Evolutionary conservation across 2,329 filamentous ascomycete genomes (phyloP), one percentile per base, ranked within the genome.

Genomic region (Botryotinia narcissicola): DNA sequence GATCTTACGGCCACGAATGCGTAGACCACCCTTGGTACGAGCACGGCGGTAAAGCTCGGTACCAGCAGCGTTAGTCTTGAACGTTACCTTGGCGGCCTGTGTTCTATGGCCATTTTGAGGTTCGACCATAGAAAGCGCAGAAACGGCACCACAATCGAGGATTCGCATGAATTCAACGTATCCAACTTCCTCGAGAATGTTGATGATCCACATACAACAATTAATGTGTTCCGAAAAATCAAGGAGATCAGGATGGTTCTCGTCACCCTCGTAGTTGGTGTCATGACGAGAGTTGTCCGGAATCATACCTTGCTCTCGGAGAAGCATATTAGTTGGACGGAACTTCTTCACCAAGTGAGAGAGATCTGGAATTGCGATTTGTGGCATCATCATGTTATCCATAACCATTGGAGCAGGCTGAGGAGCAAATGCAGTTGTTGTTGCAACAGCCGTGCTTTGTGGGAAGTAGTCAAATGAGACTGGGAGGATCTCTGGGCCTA

Each of bases 121-220:
- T 9, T 14, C 16, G 22, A 67, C 29, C 51, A 72, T 40, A 2
- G 59, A 46, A 25, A 72, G 48, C 5, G 71, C 71, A 16, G 63
- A 62, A 8, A 72, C 32, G 5, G 62, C 48, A 18, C 71, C 71
- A 25, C 48, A 68, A 2, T 68, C 51, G 7, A 72, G 59, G 3
- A 54, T 29, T 2, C 40, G 51, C 40, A 72, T 68, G 22, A 79
- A 64, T 10, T 78, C 74, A 2, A 22, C 62, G 22, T 74, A 59
- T 1, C 57, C 64, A 3, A 74, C 46, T 1, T 51, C 57, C 10
- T 42, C 32, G 1, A 78, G 77, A 20, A 79, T 74, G 16, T 75
- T 71, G 10, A 73, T 76, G 4, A 80, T 46, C 68, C 74, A 79
- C 9, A 79, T 51, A 4, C 75, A 67, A 54, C 77, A 79, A 54